Evolutionary conservation across 2,329 filamentous ascomycete genomes (phyloP).

Genomic region (Phaeosphaeriaceae sp.): DNA sequence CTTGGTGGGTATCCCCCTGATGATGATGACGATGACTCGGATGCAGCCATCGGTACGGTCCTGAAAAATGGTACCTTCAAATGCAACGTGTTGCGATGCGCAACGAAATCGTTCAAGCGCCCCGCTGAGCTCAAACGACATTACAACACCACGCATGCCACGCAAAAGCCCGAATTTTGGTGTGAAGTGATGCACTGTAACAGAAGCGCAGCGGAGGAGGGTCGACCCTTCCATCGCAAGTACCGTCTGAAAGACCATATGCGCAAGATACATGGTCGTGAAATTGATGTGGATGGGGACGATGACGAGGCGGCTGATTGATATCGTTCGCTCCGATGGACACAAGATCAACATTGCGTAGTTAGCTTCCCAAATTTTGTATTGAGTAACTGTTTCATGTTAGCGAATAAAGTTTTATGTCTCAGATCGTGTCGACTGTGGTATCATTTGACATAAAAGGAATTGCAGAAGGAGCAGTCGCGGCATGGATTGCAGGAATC

Average conservation of each 20-base stretch:
- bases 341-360: too few species aligned
- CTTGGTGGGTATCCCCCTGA: not conserved
- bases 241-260: slow-evolving; percentile 5
- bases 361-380: too few species aligned
- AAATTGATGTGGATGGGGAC: not conserved
- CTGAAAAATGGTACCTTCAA: slow-evolving; percentile 5
- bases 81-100: not conserved
- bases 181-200: slow-evolving; percentile 2
- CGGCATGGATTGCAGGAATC: not conserved
- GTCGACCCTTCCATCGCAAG: slow-evolving; percentile 3
- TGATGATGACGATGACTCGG: not conserved
- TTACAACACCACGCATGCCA: slow-evolving; percentile 2
- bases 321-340: too few species aligned
- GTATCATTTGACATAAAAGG: not conserved
- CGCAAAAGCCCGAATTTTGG: slow-evolving; percentile 7
- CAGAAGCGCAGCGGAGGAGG: not conserved
- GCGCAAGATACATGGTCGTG: slow-evolving; percentile 1
- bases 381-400: not conserved
- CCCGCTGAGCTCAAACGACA: slow-evolving; percentile 6
- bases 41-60: not conserved
- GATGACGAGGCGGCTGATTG: not conserved
- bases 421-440: too few species aligned
- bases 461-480: not conserved
- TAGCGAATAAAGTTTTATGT: not conserved
- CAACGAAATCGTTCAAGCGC: not conserved